Conservation (phyloP, 371 early-diverging fungal species). For the Mucor irregularis region DNA sequence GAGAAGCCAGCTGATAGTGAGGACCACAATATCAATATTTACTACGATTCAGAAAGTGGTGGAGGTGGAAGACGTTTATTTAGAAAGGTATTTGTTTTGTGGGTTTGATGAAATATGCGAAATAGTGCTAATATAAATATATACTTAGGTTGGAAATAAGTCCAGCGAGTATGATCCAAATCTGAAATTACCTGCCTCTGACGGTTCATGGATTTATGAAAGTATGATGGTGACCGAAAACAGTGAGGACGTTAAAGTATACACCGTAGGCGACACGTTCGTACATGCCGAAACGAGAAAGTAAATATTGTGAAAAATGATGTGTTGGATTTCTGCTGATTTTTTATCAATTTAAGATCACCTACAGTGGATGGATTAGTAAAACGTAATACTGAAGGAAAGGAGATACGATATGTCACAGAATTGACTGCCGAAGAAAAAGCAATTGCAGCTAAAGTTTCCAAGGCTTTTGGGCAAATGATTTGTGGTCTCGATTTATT, state of each 20-base stretch:
- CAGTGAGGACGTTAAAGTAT: slow-evolving; percentile 96
- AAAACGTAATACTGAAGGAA: slow-evolving; percentile 93
- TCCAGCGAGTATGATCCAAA: slow-evolving; percentile 89
- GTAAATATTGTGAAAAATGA: slow-evolving; percentile 33
- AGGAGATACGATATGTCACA: slow-evolving; percentile 93
- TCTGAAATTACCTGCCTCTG: slow-evolving; percentile 64
- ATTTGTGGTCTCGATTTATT: slow-evolving; percentile 97
- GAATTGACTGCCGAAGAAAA: slow-evolving; percentile 81
- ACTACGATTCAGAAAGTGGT: slow-evolving; percentile 79
- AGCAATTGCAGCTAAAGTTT: slow-evolving; percentile 78
- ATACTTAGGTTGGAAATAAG: slow-evolving; percentile 82
- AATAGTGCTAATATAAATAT: neutral
- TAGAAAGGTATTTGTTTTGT: slow-evolving; percentile 75
- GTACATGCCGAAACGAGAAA: slow-evolving; percentile 98
- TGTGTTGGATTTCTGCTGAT: neutral
- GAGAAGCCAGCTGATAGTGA: slow-evolving; percentile 98
- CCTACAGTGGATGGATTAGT: slow-evolving; percentile 98
- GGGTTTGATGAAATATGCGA: too few species aligned
- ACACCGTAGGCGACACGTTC: slow-evolving; percentile 90
- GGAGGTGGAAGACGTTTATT: slow-evolving; percentile 94
- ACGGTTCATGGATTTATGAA: slow-evolving; percentile 94
- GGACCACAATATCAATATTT: slow-evolving; percentile 97
- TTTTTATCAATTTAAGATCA: slow-evolving; percentile 54
- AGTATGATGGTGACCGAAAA: slow-evolving; percentile 92
- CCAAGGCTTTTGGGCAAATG: slow-evolving; percentile 84